Percentiles rank a stretch among this genome's conserved stretches.
Evolutionary conservation across 2,329 filamentous ascomycete species (phyloP).

Genomic region (Hypoxylon sp.): DNA sequence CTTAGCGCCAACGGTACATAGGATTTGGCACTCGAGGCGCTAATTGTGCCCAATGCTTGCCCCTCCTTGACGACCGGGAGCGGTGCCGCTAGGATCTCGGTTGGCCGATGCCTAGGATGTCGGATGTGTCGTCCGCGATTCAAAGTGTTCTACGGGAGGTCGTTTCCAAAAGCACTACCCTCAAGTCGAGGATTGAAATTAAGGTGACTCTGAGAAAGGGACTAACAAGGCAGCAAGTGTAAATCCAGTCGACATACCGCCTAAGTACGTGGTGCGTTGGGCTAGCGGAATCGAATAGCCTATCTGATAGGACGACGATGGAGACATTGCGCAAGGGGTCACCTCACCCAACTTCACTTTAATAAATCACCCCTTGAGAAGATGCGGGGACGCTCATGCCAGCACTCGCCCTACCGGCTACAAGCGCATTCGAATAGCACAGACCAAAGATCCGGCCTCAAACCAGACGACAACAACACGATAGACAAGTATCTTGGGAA

Average conservation of each 20-base stretch:
- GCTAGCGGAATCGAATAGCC: background rate
- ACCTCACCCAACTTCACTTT: background rate
- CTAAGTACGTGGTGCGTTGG: background rate
- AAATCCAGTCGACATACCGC: background rate
- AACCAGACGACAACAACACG: conserved; percentile 16
- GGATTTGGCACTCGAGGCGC: background rate
- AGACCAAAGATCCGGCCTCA: conserved; percentile 5
- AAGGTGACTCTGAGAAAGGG: background rate
- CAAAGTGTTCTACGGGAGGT: background rate
- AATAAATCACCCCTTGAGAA: background rate
- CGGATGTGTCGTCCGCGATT: too few relatives aligned
- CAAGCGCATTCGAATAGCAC: background rate
- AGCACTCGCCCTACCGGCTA: background rate
- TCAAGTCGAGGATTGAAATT: background rate
- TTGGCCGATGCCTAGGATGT: background rate
- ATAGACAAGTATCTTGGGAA: conserved; percentile 41
- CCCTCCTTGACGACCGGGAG: background rate
- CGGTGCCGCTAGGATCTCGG: background rate
- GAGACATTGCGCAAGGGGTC: background rate
- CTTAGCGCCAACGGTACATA: conserved; percentile 6
- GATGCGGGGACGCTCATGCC: background rate
- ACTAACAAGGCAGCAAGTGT: background rate
- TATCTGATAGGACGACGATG: background rate
- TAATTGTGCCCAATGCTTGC: background rate
- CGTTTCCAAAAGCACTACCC: background rate